These are phyloP conservation scores for Fibroporia radiculosa DNA, from an alignment of 768 basidiomycete genomes.

Conservation along the genomic window DNA sequence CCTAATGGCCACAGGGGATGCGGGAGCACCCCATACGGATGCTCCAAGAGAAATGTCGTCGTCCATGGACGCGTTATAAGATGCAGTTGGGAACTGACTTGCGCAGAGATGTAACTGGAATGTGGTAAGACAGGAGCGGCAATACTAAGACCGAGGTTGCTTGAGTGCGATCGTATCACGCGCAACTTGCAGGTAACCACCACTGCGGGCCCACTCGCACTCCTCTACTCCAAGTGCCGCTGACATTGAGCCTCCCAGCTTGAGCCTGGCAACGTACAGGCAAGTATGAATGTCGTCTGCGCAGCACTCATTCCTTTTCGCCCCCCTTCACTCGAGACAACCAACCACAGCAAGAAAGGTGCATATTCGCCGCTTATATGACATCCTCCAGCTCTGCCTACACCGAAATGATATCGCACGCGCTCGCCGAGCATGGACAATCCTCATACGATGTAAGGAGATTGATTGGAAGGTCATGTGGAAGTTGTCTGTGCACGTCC, in stretches of 20 bases:
- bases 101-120: not conserved
- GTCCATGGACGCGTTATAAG: slow-evolving; percentile 36
- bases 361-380: slow-evolving; percentile 68
- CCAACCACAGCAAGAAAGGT: slow-evolving; percentile 53
- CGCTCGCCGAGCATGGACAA: slow-evolving; percentile 65
- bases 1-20: slow-evolving; percentile 24
- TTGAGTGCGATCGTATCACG: not conserved
- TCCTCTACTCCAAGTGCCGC: no score
- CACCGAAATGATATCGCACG: slow-evolving; percentile 56
- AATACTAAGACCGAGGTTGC: not conserved
- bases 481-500: slow-evolving; percentile 54
- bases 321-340: slow-evolving; percentile 40
- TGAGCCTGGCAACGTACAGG: no score
- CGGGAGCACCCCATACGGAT: slow-evolving; percentile 59
- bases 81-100: no score
- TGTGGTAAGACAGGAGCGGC: no score
- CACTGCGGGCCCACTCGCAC: no score
- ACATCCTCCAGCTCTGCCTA: slow-evolving; percentile 64
- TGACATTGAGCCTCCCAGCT: no score
- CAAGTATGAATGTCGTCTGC: slow-evolving; percentile 7
- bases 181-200: no score
- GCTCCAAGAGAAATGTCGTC: slow-evolving; percentile 68
- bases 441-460: slow-evolving; percentile 73
- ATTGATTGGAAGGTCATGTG: slow-evolving; percentile 68
- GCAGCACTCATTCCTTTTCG: slow-evolving; percentile 53